Conservation (phyloP, 1,139 yeast genomes). For the Blastobotrys indianensis region DNA sequence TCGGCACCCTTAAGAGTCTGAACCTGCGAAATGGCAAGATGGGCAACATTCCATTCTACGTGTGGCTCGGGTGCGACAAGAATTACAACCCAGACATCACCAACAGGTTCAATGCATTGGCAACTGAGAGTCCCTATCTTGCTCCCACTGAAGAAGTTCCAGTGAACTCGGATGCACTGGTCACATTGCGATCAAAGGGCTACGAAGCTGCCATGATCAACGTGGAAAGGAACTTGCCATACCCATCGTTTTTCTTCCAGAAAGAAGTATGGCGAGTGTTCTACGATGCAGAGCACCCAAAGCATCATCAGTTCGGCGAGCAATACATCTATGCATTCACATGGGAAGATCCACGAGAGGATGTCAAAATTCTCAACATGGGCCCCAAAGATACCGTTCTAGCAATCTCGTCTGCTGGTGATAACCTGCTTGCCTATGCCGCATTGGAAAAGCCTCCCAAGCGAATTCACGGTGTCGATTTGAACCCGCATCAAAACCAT, state of each 20-base stretch:
- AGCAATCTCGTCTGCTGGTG: constrained; percentile 85
- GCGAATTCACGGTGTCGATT: constrained; percentile 76
- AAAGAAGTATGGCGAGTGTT: constrained; percentile 71
- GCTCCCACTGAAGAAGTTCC: constrained; percentile 42
- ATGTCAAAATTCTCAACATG: constrained; percentile 57
- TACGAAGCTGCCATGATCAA: constrained; percentile 68
- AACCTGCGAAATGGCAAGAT: constrained; percentile 57
- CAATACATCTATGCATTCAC: constrained; percentile 83
- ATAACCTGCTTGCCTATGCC: constrained; percentile 63
- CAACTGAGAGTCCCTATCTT: constrained; percentile 74
- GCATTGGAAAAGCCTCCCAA: constrained; percentile 56
- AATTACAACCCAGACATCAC: constrained; percentile 47
- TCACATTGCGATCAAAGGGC: constrained; percentile 45
- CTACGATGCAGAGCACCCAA: constrained; percentile 64
- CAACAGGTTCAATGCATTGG: constrained; percentile 40
- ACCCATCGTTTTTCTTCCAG: constrained; percentile 74
- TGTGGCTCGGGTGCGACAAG: constrained; percentile 79
- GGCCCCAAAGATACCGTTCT: constrained; percentile 61
- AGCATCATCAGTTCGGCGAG: constrained; percentile 59
- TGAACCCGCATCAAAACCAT: constrained; percentile 79
- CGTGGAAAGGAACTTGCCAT: constrained; percentile 61
- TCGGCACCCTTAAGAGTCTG: constrained; percentile 71
- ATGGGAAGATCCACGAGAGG: constrained; percentile 89
- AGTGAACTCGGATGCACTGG: constrained; percentile 25
- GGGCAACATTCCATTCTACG: constrained; percentile 74